phyloP scores from a whole-genome alignment of 2,329 filamentous ascomycete species.

The Trichoderma sp. region DNA sequence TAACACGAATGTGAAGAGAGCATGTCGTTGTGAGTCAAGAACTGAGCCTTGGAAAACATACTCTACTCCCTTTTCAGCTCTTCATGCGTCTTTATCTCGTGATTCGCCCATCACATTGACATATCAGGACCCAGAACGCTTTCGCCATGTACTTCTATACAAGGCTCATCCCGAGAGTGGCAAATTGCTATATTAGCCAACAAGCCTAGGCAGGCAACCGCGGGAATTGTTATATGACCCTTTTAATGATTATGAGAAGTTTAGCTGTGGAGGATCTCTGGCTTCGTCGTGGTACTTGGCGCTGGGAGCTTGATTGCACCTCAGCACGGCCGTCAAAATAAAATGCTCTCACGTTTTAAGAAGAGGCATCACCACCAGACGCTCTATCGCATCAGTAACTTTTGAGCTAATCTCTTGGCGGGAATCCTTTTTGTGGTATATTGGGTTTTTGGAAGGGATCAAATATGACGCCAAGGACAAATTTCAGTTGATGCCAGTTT shows the following conservation, averaged over 20 bases:
- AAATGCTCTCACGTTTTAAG: not conserved
- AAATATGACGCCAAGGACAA: not conserved
- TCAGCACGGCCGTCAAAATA: not conserved
- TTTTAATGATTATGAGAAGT: not conserved
- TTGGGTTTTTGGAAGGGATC: not conserved
- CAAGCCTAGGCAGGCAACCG: too few species aligned
- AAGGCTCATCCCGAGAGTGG: not conserved
- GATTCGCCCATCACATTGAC: not conserved
- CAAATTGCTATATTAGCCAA: not conserved
- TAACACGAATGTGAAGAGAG: not conserved
- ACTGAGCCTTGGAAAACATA: not conserved
- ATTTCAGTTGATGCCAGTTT: not conserved
- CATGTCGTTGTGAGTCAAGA: not conserved
- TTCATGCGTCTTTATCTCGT: not conserved
- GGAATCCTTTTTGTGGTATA: not conserved
- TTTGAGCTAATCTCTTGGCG: not conserved
- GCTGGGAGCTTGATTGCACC: not conserved
- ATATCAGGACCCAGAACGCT: not conserved
- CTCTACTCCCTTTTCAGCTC: not conserved
- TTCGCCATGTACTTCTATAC: not conserved
- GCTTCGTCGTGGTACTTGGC: not conserved
- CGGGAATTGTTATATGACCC: not conserved
- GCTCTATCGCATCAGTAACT: not conserved
- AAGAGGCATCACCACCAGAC: not conserved
- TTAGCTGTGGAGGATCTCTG: not conserved